Evolutionary conservation across 2,329 filamentous ascomycete species (phyloP), one percentile per base, ranked within the genome.

Genomic region (Dactylellina sp.): DNA sequence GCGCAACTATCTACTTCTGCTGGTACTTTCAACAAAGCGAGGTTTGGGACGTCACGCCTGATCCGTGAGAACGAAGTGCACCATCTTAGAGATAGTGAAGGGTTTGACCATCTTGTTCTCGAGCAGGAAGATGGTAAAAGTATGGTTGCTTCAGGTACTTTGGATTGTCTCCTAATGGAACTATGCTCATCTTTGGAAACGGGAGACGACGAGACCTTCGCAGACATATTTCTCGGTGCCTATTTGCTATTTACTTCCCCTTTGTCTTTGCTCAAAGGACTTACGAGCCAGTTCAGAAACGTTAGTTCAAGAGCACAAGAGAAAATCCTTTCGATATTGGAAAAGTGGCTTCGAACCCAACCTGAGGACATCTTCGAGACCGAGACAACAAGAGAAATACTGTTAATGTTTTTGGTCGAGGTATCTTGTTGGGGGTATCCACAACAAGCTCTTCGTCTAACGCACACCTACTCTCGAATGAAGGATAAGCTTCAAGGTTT

Each of bases 31-130:
- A 72, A 71, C 39, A 72, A 71, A 22, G 47, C 59, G 4, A 61
- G 53, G 42, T 68, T 66, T 39, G 62, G 61, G 18, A 68, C 50
- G 12, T 68, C 57, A 12, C 60, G 74, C 6, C 35, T 66, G 9
- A 63, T 76, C 39, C 66, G 70, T n/a, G 74, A 76, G 20, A 72
- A 68, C 22, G 74, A 76, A 24, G 74, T 76, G 11, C 62, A 72
- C 18, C 74, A 76, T 39, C 56, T 74, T n/a, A 76, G 72, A 24
- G 70, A 72, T 28, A 16, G 32, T 14, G 61, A 71, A 16, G 74
- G 74, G 9, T 61, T 63, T 32, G 74, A 76, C 35, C 70, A 71
- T 22, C 53, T 76, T 6, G 66, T 76, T 1, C 55, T 76, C 9
- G 74, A 76, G 47, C 61, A 66, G 25, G 74, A 68, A n/a, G 61